Conservation (phyloP, 768 basidiomycete species). For the Leucocoprinus leucothites region DNA sequence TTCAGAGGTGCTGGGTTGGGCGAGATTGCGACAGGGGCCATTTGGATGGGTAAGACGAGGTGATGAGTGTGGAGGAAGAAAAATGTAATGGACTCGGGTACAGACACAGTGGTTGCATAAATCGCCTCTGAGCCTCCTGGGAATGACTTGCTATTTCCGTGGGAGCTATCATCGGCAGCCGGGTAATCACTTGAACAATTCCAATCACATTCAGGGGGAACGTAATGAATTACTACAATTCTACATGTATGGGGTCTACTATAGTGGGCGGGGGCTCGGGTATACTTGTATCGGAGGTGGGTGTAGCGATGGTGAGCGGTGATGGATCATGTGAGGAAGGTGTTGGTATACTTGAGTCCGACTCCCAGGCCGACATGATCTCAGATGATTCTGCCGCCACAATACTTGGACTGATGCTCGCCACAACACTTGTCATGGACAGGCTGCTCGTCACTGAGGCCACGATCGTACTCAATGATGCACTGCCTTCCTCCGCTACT, state of each 20-base stretch:
- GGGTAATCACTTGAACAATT: neutral
- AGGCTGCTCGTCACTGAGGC: neutral
- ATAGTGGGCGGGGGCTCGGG: neutral
- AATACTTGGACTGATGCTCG: neutral
- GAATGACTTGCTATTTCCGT: slow-evolving; percentile 19
- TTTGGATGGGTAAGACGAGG: slow-evolving; percentile 1
- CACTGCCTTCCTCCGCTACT: slow-evolving; percentile 30
- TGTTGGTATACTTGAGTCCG: neutral
- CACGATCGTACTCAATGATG: neutral
- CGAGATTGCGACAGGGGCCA: slow-evolving; percentile 29
- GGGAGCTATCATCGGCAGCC: neutral
- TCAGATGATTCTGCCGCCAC: neutral
- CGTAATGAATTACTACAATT: neutral
- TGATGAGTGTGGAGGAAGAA: slow-evolving; percentile 4
- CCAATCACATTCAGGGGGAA: no score
- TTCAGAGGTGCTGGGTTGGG: slow-evolving; percentile 5
- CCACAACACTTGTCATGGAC: no score
- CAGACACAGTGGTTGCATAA: neutral
- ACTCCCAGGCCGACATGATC: neutral
- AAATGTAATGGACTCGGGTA: slow-evolving; percentile 16
- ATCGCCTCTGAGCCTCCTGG: neutral
- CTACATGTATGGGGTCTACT: neutral
- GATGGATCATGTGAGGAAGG: neutral
- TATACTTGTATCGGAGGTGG: neutral
- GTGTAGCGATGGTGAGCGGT: neutral